A percentile compares a stretch with the other conserved stretches of the same genome.
phyloP scores from a whole-genome alignment of 2,329 filamentous ascomycete species.

The Laburnicola sp. region DNA sequence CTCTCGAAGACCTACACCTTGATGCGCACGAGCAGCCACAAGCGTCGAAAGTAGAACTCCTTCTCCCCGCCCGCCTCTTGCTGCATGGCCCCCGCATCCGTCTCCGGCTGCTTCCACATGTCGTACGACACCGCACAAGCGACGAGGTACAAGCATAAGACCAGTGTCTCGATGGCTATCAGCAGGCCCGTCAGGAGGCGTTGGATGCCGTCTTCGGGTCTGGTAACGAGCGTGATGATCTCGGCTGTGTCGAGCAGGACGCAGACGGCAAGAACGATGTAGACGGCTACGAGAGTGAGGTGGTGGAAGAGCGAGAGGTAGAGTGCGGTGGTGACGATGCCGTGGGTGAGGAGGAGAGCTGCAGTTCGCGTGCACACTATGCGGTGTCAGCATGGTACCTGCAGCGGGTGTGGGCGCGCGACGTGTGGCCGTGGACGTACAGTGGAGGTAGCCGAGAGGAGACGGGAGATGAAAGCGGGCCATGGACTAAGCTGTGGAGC shows the following conservation, averaged over 20 bases:
- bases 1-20: too few relatives aligned
- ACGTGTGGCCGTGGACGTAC: background rate
- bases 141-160: background rate
- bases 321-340: background rate
- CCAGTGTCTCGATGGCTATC: background rate
- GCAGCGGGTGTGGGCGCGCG: background rate
- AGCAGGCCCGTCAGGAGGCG: background rate
- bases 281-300: background rate
- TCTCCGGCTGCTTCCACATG: too few relatives aligned
- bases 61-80: too few relatives aligned
- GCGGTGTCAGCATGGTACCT: background rate
- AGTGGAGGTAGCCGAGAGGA: background rate
- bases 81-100: too few relatives aligned
- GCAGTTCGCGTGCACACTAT: background rate
- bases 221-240: conserved; percentile 13
- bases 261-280: conserved; percentile 11
- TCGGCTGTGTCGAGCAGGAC: conserved; percentile 15
- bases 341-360: background rate
- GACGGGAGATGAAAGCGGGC: background rate
- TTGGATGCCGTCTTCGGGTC: conserved; percentile 3
- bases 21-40: too few relatives aligned
- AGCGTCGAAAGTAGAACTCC: too few relatives aligned
- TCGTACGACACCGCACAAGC: background rate
- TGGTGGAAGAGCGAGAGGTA: conserved; percentile 2
- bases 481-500: too few relatives aligned